phyloP scores from a whole-genome alignment of 2,329 filamentous ascomycete genomes.

The Ophiostoma montium region DNA sequence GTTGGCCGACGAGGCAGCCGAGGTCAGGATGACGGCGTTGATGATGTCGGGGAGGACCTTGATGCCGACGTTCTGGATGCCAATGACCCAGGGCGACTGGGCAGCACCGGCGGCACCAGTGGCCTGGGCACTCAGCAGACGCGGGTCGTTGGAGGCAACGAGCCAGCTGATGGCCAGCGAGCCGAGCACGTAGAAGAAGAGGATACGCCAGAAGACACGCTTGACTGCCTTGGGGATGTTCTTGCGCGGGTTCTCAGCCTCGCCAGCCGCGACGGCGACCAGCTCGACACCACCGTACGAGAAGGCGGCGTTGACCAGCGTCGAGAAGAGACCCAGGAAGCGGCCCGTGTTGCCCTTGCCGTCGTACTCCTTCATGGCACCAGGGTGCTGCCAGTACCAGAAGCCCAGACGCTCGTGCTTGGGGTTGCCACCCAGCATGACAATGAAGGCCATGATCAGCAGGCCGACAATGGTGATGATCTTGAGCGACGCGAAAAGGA shows the following conservation, averaged over 20 bases:
- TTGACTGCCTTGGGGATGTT: slow-evolving; percentile 50
- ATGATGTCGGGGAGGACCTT: slow-evolving; percentile 46
- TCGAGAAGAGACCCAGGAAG: slow-evolving; percentile 14
- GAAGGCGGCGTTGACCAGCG: slow-evolving; percentile 21
- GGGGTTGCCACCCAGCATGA: slow-evolving; percentile 43
- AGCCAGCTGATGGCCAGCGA: slow-evolving; percentile 47
- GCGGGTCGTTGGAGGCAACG: slow-evolving; percentile 46
- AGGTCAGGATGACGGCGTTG: slow-evolving; percentile 47
- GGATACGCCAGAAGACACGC: slow-evolving; percentile 47
- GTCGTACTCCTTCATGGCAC: slow-evolving; percentile 21
- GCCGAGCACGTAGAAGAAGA: slow-evolving; percentile 49
- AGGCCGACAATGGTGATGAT: slow-evolving; percentile 45
- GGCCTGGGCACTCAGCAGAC: slow-evolving; percentile 35
- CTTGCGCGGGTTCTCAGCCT: slow-evolving; percentile 50
- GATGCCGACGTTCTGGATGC: slow-evolving; percentile 53
- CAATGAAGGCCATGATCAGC: slow-evolving; percentile 41
- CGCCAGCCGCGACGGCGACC: slow-evolving; percentile 45
- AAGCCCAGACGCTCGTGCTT: slow-evolving; percentile 36
- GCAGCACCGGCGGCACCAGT: slow-evolving; percentile 31
- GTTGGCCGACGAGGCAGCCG: slow-evolving; percentile 43
- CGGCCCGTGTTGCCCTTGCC: slow-evolving; percentile 28
- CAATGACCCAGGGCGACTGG: slow-evolving; percentile 49
- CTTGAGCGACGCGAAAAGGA: slow-evolving; percentile 29
- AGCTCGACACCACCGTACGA: slow-evolving; percentile 40
- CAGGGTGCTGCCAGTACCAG: slow-evolving; percentile 30